Percentiles rank a stretch among this genome's conserved stretches.
Conservation (phyloP, 352 stramenopile species). For the Globisporangium abappressorium region DNA sequence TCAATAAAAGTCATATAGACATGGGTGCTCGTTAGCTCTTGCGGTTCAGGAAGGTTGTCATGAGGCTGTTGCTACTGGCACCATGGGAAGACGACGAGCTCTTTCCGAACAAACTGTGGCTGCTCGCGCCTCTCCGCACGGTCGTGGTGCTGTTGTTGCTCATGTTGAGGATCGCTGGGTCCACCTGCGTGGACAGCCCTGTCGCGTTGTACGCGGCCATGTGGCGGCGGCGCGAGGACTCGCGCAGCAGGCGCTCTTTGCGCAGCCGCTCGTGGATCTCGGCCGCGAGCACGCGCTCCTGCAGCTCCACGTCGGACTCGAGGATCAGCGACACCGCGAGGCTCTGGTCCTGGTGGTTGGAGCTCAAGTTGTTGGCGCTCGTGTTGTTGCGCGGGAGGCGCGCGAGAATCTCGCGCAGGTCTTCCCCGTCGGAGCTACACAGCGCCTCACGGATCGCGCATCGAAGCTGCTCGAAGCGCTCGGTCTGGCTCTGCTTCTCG, state of each 20-base stretch:
- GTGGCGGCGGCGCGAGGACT: conserved; percentile 36
- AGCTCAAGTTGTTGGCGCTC: conserved; percentile 7
- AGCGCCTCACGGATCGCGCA: conserved; percentile 28
- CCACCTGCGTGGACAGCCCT: conserved; percentile 14
- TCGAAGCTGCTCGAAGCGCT: conserved; percentile 28
- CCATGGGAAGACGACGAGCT: not conserved
- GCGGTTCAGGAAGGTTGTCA: conserved; percentile 15
- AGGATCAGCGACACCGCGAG: conserved; percentile 33
- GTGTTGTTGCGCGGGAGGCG: conserved; percentile 16
- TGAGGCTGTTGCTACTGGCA: conserved; percentile 4
- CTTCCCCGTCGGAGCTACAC: conserved; percentile 16
- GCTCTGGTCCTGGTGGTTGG: conserved; percentile 17
- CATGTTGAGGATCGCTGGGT: conserved; percentile 17
- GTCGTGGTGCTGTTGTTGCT: conserved; percentile 19
- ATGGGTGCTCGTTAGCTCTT: conserved; percentile 15
- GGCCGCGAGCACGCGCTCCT: conserved; percentile 34
- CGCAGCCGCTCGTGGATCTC: conserved; percentile 44
- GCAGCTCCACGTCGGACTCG: conserved; percentile 30
- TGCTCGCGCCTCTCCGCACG: conserved; percentile 4
- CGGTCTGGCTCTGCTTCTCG: conserved; percentile 25
- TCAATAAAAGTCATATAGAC: not conserved
- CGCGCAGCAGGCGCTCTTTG: conserved; percentile 37
- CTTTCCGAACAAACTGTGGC: not conserved
- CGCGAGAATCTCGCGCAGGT: conserved; percentile 29
- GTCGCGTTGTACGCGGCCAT: conserved; percentile 28